Conservation (phyloP, 176 grass and related monocot species). For the Hordeum marinum region DNA sequence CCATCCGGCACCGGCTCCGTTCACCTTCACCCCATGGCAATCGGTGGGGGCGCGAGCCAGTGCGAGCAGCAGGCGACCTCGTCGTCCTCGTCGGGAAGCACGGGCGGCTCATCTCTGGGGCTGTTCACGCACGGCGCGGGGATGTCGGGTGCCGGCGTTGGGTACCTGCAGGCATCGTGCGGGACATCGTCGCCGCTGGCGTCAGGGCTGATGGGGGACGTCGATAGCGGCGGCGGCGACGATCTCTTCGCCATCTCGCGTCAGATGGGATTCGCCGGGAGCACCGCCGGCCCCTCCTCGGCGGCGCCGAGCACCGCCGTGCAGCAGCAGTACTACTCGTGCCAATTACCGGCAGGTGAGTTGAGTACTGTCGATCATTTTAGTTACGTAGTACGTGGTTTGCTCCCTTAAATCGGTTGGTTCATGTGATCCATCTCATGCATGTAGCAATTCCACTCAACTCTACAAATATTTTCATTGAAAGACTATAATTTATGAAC, state of each 20-base stretch:
- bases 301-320: conserved; percentile 21
- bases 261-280: conserved; percentile 65
- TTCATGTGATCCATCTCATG: conserved; percentile 33
- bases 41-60: conserved; percentile 29
- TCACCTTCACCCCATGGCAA: conserved; percentile 24
- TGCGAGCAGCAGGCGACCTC: conserved; percentile 49
- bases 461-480: not conserved
- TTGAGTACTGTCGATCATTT: conserved; percentile 11
- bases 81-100: conserved; percentile 42
- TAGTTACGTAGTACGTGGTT: not conserved
- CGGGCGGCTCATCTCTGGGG: conserved; percentile 36
- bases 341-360: conserved; percentile 43
- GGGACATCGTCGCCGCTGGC: conserved; percentile 31
- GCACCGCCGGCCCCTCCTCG: conserved; percentile 23
- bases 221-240: conserved; percentile 45
- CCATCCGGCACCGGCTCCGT: not conserved
- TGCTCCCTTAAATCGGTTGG: conserved; percentile 11
- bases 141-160: not conserved
- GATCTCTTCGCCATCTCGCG: conserved; percentile 94
- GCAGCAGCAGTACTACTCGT: conserved; percentile 34
- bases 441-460: not conserved
- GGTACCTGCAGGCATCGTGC: conserved; percentile 38
- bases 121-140: conserved; percentile 11
- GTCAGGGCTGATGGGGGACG: conserved; percentile 32
- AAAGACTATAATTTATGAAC: not conserved